Evolutionary conservation across 257 asterid genomes (phyloP).

Genomic region (Anisodus tanguticus): DNA sequence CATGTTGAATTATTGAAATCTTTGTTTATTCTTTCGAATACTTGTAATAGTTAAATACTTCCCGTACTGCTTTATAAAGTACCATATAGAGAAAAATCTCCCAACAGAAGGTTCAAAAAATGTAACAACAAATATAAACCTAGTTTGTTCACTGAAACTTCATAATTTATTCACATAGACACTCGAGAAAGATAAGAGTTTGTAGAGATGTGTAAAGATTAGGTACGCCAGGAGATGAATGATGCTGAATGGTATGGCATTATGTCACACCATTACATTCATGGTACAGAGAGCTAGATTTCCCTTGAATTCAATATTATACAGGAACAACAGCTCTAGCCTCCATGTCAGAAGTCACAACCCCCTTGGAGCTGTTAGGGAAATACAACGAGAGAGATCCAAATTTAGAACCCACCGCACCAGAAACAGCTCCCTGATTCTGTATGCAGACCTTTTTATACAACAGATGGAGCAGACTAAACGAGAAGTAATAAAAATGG

Average conservation of each 20-base stretch:
- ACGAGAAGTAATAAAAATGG: slow-evolving; percentile 9
- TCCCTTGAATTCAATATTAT: background rate
- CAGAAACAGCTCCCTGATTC: background rate
- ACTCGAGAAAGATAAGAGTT: too few species aligned
- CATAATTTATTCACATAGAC: background rate
- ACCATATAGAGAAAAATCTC: too few species aligned
- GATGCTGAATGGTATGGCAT: slow-evolving; percentile 13
- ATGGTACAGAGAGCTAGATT: background rate
- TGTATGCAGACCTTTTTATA: background rate
- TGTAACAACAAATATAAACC: background rate
- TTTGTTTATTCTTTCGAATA: too few species aligned
- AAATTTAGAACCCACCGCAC: background rate
- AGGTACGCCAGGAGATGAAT: background rate
- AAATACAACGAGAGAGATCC: slow-evolving; percentile 15
- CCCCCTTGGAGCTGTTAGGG: slow-evolving; percentile 10
- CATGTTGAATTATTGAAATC: too few species aligned
- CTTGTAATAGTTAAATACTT: too few species aligned
- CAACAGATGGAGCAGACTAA: slow-evolving; percentile 24
- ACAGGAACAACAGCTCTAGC: background rate
- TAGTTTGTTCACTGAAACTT: background rate
- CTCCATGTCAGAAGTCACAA: background rate
- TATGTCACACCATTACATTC: slow-evolving; percentile 1
- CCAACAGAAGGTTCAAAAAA: background rate
- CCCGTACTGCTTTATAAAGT: too few species aligned
- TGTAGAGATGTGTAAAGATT: background rate